A percentile compares a stretch with the other conserved stretches of the same genome.
Evolutionary conservation across 306 rosid genomes (phyloP).

Genomic region (Sicyos edulis): DNA sequence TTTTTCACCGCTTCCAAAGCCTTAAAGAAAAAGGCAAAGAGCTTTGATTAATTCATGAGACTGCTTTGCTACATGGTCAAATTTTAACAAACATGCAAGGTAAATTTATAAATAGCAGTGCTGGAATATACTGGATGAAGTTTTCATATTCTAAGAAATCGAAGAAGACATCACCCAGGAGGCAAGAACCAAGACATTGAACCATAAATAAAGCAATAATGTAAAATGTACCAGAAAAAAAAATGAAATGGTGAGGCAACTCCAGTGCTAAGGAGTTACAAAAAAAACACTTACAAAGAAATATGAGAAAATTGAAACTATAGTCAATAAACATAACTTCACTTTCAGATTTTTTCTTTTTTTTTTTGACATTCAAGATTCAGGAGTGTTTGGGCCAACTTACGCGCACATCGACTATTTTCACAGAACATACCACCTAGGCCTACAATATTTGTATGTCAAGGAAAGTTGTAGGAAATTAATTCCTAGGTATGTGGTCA

Average conservation of each 20-base stretch:
- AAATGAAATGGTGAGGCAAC: not conserved
- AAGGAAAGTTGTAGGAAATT: too few species aligned
- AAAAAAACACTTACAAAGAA: too few species aligned
- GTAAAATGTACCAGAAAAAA: not conserved
- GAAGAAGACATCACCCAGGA: not conserved
- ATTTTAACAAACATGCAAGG: not conserved
- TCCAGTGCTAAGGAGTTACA: too few species aligned
- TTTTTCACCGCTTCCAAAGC: conserved; percentile 71
- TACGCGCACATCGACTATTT: too few species aligned
- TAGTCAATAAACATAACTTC: too few species aligned
- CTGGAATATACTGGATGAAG: not conserved
- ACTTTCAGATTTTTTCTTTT: too few species aligned
- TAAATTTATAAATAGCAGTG: not conserved
- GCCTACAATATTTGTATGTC: too few species aligned
- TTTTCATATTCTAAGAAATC: not conserved
- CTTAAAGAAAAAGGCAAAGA: conserved; percentile 29
- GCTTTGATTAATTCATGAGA: not conserved
- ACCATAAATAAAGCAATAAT: not conserved
- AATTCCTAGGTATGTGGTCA: too few species aligned
- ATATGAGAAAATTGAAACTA: too few species aligned
- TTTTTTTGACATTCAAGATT: too few species aligned
- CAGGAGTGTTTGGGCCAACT: too few species aligned
- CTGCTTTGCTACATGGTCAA: not conserved
- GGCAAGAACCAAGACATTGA: not conserved
- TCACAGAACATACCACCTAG: too few species aligned